Base-by-base conservation (phyloP, 805 yeast species). In the Wickerhamiella lipophila region DNA sequence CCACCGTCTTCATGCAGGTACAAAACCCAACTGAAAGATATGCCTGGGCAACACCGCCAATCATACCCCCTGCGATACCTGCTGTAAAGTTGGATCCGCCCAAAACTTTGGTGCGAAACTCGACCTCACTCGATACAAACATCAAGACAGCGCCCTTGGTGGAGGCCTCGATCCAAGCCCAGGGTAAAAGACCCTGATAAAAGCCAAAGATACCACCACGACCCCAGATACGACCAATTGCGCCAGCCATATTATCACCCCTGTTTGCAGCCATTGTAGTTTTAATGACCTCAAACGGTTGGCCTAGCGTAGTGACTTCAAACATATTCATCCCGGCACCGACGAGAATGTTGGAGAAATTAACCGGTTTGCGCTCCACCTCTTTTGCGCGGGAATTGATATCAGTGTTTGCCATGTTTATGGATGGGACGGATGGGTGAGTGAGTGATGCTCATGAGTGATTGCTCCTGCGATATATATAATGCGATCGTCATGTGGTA, bases 131-230 rank as follows among this genome's bases (percentile, higher is more conserved):
- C 42, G 95, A 81, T 29, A 87, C 96, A 60, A 92, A 92, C 57
- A 92, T 72, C 50, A 92, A 72, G 6, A 88, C 95, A 4, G 97
- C 96, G 64, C 98, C 98, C 66, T 92, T 92, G 32, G 98, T 92
- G n/a, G 95, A 83, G 8, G 96, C 98, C 68, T 89, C 98, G 58
- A 92, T 83, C 96, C 97, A 88, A 6, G 97, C 98, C 98, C 98
- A 92, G 42, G 98, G 98, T 55, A 89, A 88, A 63, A 92, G 73
- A 27, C 98, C 98, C 67, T 92, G 98, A 68, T 88, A 92, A 69
- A 88, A 92, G 0, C 97, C 98, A 25, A 76, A 63, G 15, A 81
- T 59, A 47, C 98, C 98, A 56, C 98, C 98, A 60, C 98, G 78
- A 13, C 92, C 74, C 92, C 94, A 86, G 53, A 92, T 88, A 36